Conservation (phyloP, 495 filamentous ascomycete species). For the Talaromyces liani region DNA sequence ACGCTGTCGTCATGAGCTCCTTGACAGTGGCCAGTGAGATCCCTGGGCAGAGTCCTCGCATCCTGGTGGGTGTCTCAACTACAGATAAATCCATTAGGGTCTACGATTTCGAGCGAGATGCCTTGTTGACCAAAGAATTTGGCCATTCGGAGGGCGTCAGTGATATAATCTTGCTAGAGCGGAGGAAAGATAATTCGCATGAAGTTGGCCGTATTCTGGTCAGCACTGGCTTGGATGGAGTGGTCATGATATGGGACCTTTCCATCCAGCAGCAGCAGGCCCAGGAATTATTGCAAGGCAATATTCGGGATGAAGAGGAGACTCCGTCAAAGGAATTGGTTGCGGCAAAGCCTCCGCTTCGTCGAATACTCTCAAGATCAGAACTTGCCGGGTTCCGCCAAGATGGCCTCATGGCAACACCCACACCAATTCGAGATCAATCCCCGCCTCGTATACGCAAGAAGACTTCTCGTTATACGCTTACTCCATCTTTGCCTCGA, state of each 20-base stretch:
- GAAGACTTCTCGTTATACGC: constrained; percentile 43
- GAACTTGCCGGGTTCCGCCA: constrained; percentile 69
- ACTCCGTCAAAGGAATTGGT: constrained; percentile 46
- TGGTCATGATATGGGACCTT: constrained; percentile 78
- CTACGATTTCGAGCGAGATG: constrained; percentile 70
- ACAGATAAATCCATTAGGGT: constrained; percentile 91
- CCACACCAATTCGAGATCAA: constrained; percentile 45
- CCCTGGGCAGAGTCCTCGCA: constrained; percentile 32
- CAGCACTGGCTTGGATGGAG: constrained; percentile 74
- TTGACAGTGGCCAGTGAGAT: constrained; percentile 48
- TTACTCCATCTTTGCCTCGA: constrained; percentile 26
- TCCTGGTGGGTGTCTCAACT: constrained; percentile 78
- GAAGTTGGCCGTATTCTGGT: constrained; percentile 46
- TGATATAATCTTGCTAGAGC: constrained; percentile 66
- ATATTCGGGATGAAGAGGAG: constrained; percentile 27
- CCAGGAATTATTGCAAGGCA: constrained; percentile 21
- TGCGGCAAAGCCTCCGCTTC: constrained; percentile 56
- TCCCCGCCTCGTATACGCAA: constrained; percentile 57
- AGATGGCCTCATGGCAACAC: constrained; percentile 37
- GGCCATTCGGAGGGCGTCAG: constrained; percentile 91
- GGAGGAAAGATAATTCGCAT: constrained; percentile 28
- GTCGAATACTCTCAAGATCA: constrained; percentile 66
- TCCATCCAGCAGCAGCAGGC: constrained; percentile 32
- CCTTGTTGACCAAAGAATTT: constrained; percentile 78
- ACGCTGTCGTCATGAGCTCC: constrained; percentile 75